Conservation (phyloP, 768 basidiomycete genomes). For the Hygrocybe punicea region DNA sequence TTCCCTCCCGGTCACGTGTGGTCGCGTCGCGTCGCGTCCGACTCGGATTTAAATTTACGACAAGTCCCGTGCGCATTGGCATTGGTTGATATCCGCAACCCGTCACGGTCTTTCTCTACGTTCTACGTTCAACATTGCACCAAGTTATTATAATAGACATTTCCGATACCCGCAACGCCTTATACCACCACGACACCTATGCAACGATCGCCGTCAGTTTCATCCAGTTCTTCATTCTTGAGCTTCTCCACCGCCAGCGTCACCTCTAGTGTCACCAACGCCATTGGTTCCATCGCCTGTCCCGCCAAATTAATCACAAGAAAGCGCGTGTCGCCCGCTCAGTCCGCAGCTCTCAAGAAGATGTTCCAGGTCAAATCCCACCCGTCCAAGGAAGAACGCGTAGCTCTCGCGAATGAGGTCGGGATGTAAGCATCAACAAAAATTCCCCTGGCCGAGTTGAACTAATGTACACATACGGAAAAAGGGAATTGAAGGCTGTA, state of each 20-base stretch:
- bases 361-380: conserved; percentile 9
- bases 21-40: background rate
- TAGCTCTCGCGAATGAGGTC: conserved; percentile 4
- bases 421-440: conserved; percentile 2
- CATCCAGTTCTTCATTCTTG: background rate
- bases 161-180: background rate
- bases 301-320: background rate
- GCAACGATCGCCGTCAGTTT: background rate
- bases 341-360: conserved; percentile 2
- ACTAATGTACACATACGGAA: background rate
- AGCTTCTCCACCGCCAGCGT: background rate
- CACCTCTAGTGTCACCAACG: background rate
- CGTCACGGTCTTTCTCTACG: background rate
- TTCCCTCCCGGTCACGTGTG: background rate
- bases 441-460: background rate
- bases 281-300: background rate
- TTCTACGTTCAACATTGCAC: background rate
- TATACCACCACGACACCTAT: background rate
- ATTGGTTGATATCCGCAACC: background rate
- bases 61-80: background rate
- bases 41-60: background rate
- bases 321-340: conserved; percentile 1
- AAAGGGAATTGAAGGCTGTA: conserved; percentile 41
- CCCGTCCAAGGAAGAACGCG: conserved; percentile 6
- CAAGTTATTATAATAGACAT: background rate